Evolutionary conservation across 2,329 filamentous ascomycete species (phyloP), one percentile per base, ranked within the genome.

Genomic region (Annulohypoxylon truncatum): DNA sequence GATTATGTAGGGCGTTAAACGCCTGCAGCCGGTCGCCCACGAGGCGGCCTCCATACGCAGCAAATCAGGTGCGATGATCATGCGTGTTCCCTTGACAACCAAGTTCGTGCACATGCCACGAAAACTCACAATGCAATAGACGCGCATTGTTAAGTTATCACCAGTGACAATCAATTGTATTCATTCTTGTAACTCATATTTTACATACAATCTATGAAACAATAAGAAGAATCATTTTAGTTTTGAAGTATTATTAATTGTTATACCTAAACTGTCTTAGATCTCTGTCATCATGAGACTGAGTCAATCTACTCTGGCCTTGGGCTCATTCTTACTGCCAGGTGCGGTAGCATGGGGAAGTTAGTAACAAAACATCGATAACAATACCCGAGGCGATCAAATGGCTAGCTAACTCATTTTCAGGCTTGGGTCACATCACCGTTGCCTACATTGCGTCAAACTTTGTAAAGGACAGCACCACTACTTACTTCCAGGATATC

Each of bases 381-480:
- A 12, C 2, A 18, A n/a, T n/a, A n/a, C n/a, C n/a, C n/a, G 12
- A 8, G 26, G 18, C 18, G 10, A 42, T 9, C 56, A 55, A 56
- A 8, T 44, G 46, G 24, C 58, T 40, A 29, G 55, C 63, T 71
- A 48, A 71, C 58, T 29, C 26, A 46, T 13, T 18, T n/a, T n/a
- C 63, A 87, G 86, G 85, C 67, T 82, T 91, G 59, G 89, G 89
- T 1, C 89, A 91, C 76, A 87, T 89, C 73, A 88, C 89, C 3
- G 85, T 89, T 6, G 89, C 87, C 42, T 90, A 89, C 73, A 74
- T 91, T 20, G 89, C 89, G 9, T 83, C 82, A 70, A 84, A 84
- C 73, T 87, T 90, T 71, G 86, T 91, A 53, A 77, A 84, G 57
- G 81, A 85, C 33, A 76, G 82, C 28, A 91, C 89, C 12, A 80